These are phyloP conservation scores for Plasmodium yoelii DNA, from an alignment of 169 alveolate genomes.

Conservation along the genomic window DNA sequence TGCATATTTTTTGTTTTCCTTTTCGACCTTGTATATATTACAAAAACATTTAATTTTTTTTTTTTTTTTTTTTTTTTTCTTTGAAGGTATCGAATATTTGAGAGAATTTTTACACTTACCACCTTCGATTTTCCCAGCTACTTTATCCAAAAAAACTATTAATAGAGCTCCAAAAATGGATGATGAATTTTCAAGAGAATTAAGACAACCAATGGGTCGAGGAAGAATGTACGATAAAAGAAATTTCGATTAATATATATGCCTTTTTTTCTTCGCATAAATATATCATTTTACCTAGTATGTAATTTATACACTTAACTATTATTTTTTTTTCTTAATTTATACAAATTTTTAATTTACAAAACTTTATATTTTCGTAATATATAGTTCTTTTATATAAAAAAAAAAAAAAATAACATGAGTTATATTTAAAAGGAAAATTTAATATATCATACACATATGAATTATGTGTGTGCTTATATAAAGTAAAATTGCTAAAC, in stretches of 20 bases:
- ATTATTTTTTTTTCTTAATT: neutral
- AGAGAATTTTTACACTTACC: slow-evolving; percentile 93
- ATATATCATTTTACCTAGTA: neutral
- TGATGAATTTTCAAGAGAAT: slow-evolving; percentile 68
- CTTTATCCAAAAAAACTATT: slow-evolving; percentile 91
- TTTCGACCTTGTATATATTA: neutral
- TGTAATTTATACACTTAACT: neutral
- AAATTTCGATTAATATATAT: slow-evolving; percentile 11
- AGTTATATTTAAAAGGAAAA: too few species aligned
- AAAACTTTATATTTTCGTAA: neutral
- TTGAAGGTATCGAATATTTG: slow-evolving; percentile 86
- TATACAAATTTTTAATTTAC: neutral
- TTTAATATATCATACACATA: too few species aligned
- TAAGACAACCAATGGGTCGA: slow-evolving; percentile 73
- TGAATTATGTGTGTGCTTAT: too few species aligned
- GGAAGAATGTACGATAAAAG: slow-evolving; percentile 64
- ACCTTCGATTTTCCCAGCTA: slow-evolving; percentile 94
- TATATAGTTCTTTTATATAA: neutral
- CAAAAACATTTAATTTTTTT: neutral
- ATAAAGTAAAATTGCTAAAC: too few species aligned
- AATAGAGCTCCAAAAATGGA: slow-evolving; percentile 78
- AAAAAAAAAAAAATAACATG: too few species aligned
- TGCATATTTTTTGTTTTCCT: neutral
- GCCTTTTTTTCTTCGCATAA: neutral
- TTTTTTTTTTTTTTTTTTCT: neutral